Base-by-base conservation (phyloP, 495 filamentous ascomycete genomes). In the Trichocladium uniseriatum region DNA sequence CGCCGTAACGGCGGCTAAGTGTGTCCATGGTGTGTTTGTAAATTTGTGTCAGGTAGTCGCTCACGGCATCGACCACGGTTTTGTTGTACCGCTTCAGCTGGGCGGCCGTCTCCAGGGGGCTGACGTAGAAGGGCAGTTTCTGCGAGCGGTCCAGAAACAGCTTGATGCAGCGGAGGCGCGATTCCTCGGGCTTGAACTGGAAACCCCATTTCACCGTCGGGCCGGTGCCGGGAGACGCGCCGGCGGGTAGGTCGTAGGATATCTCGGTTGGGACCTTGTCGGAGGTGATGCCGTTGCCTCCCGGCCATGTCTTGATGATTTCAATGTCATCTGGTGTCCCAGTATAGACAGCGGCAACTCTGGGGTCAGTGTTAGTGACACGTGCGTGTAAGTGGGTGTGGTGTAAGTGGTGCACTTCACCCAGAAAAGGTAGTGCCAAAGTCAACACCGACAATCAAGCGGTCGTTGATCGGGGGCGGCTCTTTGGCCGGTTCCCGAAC, bases 261-360 rank as follows among this genome's bases (percentile, higher is more conserved):
- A 83, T 74, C 57, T 81, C 79, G 27, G 79, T 81, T 0, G 80
- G 80, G 16, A 83, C 80, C 59, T 83, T 82, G 59, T 83, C 80
- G 43, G 79, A 83, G 19, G 81, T 82, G 61, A 83, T 83, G 43
- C 79, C 78, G 49, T 86, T 84, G 18, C 83, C 82, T 36, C 84
- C 84, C 3, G 84, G 84, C 84, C 84, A 88, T 24, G 79, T 83
- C 61, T 87, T 88, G 67, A 88, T 87, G 54, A 88, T 83, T 53
- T 88, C 84, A 42, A 87, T 70, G 59, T 87, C 83, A 52, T 88
- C 83, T 1, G 84, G 84, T 0, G 81, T 84, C 9, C 78, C 81
- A 11, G 81, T 86, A 56, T 87, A 86, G 22, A 83, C 82, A n/a
- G 80, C 76, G 9, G 83, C 83, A 32, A 87, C 83, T 35, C 83